Percentiles rank a stretch among this genome's conserved stretches.
Evolutionary conservation across 2,329 filamentous ascomycete species (phyloP).

Genomic region (Alternaria solani): DNA sequence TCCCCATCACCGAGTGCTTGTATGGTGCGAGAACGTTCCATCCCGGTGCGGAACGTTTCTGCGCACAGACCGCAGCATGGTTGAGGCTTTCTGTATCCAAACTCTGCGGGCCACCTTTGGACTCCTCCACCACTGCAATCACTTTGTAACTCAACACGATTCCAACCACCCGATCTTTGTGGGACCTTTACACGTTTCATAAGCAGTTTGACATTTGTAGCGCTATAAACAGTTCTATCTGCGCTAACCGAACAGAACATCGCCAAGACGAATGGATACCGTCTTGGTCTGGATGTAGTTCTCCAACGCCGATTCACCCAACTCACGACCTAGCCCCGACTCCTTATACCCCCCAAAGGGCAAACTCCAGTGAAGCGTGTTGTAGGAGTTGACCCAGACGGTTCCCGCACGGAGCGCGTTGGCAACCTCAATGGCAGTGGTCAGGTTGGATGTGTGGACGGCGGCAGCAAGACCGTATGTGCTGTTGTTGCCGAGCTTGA

Average conservation of each 20-base stretch:
- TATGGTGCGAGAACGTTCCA: no score
- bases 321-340: conserved; percentile 59
- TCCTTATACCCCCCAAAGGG: conserved; percentile 62
- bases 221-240: no score
- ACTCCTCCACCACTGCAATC: no score
- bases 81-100: no score
- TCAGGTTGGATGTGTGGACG: conserved; percentile 79
- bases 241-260: conserved; percentile 58
- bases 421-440: conserved; percentile 79
- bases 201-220: no score
- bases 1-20: no score
- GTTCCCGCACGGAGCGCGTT: conserved; percentile 75
- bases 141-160: no score
- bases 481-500: conserved; percentile 75
- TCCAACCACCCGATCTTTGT: no score
- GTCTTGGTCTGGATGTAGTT: conserved; percentile 57
- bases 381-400: conserved; percentile 75
- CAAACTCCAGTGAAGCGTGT: conserved; percentile 74
- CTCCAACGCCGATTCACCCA: conserved; percentile 60
- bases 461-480: conserved; percentile 80
- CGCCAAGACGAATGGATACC: conserved; percentile 58
- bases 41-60: no score
- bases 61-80: no score
- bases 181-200: no score
- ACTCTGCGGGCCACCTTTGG: no score